Evolutionary conservation across 192 early-diverging fungal species (phyloP).

Genomic region (Backusella westeae): DNA sequence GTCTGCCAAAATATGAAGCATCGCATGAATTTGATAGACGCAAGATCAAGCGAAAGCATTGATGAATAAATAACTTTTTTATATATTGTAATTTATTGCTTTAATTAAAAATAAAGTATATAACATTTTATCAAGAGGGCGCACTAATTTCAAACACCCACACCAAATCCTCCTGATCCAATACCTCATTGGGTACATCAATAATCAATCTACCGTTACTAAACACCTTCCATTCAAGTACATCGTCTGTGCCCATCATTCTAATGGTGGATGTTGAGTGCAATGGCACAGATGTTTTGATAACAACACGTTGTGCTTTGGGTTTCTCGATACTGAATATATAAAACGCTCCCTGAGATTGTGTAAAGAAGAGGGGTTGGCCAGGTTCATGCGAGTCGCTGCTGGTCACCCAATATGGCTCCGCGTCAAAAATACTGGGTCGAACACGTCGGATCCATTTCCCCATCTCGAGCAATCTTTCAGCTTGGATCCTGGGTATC

Average conservation of each 20-base stretch:
- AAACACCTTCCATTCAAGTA: slow-evolving; percentile 4
- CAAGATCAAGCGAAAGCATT: slow-evolving; percentile 2
- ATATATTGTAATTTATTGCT: too few species aligned
- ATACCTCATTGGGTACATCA: background rate
- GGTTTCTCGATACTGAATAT: slow-evolving; percentile 10
- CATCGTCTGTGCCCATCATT: background rate
- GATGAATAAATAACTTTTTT: background rate
- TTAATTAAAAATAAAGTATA: too few species aligned
- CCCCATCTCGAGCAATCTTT: slow-evolving; percentile 7
- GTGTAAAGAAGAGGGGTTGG: slow-evolving; percentile 8
- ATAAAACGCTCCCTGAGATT: slow-evolving; percentile 2
- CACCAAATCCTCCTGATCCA: background rate
- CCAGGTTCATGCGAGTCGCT: background rate
- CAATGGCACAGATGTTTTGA: slow-evolving; percentile 6
- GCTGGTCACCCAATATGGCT: slow-evolving; percentile 13
- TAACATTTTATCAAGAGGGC: too few species aligned
- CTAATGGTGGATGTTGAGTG: background rate
- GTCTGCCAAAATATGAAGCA: slow-evolving; percentile 69
- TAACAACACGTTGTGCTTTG: background rate
- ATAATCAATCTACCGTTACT: slow-evolving; percentile 15
- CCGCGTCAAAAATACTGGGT: slow-evolving; percentile 8
- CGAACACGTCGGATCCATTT: slow-evolving; percentile 5
- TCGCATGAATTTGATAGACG: slow-evolving; percentile 75
- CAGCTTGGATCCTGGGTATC: background rate
- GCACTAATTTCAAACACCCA: slow-evolving; percentile 20